These are phyloP conservation scores for Gaillardinia entomophila DNA, from an alignment of 805 yeast species.

Conservation along the genomic window DNA sequence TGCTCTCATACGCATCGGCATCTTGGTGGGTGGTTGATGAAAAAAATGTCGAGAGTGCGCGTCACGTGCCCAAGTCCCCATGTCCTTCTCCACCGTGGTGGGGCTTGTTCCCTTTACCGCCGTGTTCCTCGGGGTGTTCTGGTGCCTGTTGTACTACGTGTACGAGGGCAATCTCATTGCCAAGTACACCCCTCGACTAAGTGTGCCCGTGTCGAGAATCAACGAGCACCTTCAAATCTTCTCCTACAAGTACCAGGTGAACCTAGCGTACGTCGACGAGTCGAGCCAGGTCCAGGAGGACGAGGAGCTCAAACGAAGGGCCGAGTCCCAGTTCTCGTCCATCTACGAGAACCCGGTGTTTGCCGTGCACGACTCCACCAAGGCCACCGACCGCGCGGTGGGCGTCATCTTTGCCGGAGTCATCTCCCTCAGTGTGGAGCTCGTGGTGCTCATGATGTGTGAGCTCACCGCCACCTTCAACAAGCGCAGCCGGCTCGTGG, in stretches of 20 bases:
- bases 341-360: neutral
- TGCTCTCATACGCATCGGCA: conserved; percentile 36
- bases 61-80: neutral
- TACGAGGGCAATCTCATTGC: conserved; percentile 21
- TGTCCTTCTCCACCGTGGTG: conserved; percentile 6
- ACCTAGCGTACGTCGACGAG: conserved; percentile 12
- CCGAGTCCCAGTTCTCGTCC: neutral
- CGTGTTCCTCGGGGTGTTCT: conserved; percentile 6
- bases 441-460: conserved; percentile 30
- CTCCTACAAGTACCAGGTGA: conserved; percentile 10
- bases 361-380: conserved; percentile 1
- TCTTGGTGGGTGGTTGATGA: conserved; percentile 10
- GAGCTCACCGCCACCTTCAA: conserved; percentile 22
- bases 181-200: conserved; percentile 13
- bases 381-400: conserved; percentile 7
- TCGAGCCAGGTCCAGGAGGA: conserved; percentile 7
- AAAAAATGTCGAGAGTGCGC: conserved; percentile 1
- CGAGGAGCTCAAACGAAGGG: neutral
- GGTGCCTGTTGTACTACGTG: conserved; percentile 16
- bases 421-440: conserved; percentile 23
- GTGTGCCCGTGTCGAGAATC: conserved; percentile 16
- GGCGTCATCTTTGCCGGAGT: conserved; percentile 24
- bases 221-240: conserved; percentile 14
- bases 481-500: conserved; percentile 18
- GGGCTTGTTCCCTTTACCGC: conserved; percentile 10